Evolutionary conservation across 2,329 filamentous ascomycete species (phyloP).

Genomic region (Cladosporium cucumerinum): DNA sequence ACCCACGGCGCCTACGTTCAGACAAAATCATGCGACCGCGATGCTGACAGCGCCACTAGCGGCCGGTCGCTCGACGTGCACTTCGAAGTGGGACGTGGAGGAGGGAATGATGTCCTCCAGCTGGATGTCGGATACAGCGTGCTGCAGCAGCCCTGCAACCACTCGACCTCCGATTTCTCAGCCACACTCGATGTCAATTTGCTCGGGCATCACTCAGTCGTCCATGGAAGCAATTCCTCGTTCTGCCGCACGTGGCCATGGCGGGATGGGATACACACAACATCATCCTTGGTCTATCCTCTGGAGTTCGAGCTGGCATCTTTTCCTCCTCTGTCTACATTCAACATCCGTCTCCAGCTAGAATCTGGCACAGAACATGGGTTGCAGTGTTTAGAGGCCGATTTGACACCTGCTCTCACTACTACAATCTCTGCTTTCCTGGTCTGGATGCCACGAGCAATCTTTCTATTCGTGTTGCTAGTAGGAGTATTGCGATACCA

Average conservation of each 20-base stretch:
- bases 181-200: background rate
- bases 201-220: background rate
- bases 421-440: background rate
- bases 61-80: background rate
- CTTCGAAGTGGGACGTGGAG: background rate
- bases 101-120: background rate
- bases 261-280: background rate
- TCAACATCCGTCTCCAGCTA: constrained; percentile 5
- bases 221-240: background rate
- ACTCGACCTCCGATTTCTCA: background rate
- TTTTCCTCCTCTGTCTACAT: constrained; percentile 2
- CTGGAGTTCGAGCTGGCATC: background rate
- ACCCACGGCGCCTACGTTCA: background rate
- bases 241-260: background rate
- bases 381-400: background rate
- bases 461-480: background rate
- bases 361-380: background rate
- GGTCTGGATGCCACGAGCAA: background rate
- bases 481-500: background rate
- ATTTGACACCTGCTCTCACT: background rate
- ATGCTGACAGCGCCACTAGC: background rate
- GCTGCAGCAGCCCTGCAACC: background rate
- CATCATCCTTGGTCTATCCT: background rate
- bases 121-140: background rate
- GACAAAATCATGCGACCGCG: background rate